These are phyloP conservation scores for Beauveria scarabaeidicola DNA, from an alignment of 2,329 filamentous ascomycete genomes.

Conservation along the genomic window DNA sequence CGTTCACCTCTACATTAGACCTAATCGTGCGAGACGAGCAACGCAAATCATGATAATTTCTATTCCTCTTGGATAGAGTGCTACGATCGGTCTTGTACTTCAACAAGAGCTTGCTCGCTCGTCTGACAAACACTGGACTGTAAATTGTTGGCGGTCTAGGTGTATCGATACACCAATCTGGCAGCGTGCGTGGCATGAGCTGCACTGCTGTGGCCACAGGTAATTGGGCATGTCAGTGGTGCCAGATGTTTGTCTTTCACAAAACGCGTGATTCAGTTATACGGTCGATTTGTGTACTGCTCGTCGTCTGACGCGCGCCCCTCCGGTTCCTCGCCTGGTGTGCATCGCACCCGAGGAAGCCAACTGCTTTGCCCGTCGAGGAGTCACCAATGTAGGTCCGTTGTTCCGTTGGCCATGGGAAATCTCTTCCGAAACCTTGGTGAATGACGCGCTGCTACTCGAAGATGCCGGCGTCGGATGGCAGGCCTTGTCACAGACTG, in stretches of 20 bases:
- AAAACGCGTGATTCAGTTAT: slow-evolving; percentile 4
- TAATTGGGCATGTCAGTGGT: neutral
- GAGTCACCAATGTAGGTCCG: neutral
- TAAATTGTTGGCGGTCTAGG: neutral
- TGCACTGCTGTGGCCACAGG: neutral
- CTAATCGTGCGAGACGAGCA: neutral
- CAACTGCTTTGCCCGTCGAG: neutral
- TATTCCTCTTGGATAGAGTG: neutral
- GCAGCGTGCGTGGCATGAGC: neutral
- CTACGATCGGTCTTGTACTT: neutral
- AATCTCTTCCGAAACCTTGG: neutral
- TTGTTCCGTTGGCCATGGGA: neutral
- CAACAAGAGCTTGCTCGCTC: neutral
- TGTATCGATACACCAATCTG: neutral
- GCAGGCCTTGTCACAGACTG: neutral
- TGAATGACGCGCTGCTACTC: neutral
- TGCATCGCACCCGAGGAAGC: neutral
- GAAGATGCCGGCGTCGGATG: neutral
- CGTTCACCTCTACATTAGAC: neutral
- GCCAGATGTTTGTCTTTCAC: slow-evolving; percentile 3
- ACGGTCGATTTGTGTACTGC: slow-evolving; percentile 7
- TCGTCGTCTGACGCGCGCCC: neutral
- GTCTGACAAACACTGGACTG: neutral
- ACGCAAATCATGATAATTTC: neutral
- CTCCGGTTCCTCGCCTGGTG: neutral